phyloP scores from a whole-genome alignment of 768 basidiomycete species.

The Psilocybe sp. region DNA sequence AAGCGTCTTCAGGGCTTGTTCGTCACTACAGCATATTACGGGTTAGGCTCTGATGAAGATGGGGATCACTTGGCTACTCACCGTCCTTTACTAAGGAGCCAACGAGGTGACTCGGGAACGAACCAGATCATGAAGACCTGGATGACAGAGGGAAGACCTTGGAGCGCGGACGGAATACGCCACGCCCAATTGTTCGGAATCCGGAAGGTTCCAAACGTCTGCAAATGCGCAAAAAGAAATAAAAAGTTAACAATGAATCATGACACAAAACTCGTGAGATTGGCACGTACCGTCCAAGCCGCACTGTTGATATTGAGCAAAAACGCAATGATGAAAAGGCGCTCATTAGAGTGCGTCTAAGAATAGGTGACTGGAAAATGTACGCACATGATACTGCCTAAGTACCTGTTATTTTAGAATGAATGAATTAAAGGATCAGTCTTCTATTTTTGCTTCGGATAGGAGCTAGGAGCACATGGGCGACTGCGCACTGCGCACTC shows the following conservation, averaged over 20 bases:
- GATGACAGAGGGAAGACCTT: slow-evolving; percentile 57
- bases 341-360: background rate
- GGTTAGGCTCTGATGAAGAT: background rate
- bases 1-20: slow-evolving; percentile 45
- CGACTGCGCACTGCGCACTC: background rate
- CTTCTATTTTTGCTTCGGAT: too few species aligned
- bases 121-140: slow-evolving; percentile 61
- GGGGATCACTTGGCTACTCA: slow-evolving; percentile 1
- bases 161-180: slow-evolving; percentile 67
- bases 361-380: background rate
- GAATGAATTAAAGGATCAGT: background rate
- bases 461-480: too few species aligned
- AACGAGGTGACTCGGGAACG: slow-evolving; percentile 74
- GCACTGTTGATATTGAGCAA: slow-evolving; percentile 30
- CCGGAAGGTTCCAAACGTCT: slow-evolving; percentile 67
- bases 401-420: slow-evolving; percentile 34
- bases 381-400: slow-evolving; percentile 63
- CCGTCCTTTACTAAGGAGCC: slow-evolving; percentile 62
- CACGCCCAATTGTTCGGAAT: slow-evolving; percentile 62
- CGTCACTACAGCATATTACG: slow-evolving; percentile 29
- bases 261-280: background rate
- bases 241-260: background rate
- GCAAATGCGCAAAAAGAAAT: slow-evolving; percentile 1
- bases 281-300: slow-evolving; percentile 50
- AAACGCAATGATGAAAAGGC: background rate